Conservation (phyloP, 305 asterid genomes). For the Fraxinus paxiana region DNA sequence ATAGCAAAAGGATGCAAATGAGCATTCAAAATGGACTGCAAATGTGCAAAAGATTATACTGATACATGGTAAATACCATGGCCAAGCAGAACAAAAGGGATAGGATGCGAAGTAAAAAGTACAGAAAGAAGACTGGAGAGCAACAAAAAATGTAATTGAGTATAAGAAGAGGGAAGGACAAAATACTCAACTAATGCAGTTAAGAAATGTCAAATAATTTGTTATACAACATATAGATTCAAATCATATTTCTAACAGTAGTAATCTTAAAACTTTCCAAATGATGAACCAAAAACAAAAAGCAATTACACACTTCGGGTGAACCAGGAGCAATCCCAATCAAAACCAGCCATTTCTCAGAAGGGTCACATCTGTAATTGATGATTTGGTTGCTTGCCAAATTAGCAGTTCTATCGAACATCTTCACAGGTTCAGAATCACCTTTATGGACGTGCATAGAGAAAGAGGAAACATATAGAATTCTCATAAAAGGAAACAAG, state of each 20-base stretch:
- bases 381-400: conserved; percentile 84
- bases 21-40: background rate
- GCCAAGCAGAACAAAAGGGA: background rate
- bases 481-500: background rate
- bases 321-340: conserved; percentile 97
- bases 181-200: background rate
- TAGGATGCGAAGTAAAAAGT: background rate
- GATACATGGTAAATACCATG: background rate
- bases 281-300: conserved; percentile 8
- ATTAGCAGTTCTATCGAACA: conserved; percentile 94
- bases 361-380: conserved; percentile 88
- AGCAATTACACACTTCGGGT: conserved; percentile 59
- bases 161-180: background rate
- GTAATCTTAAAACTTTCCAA: conserved; percentile 2
- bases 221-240: background rate
- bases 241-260: background rate
- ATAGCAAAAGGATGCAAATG: background rate
- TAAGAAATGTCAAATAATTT: background rate
- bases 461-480: conserved; percentile 11
- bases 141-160: background rate
- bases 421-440: conserved; percentile 85
- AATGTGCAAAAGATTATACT: background rate
- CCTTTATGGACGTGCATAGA: conserved; percentile 42
- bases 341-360: conserved; percentile 98
- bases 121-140: background rate